Evolutionary conservation across 2,329 filamentous ascomycete species (phyloP).

Genomic region (Colletotrichum aenigma): DNA sequence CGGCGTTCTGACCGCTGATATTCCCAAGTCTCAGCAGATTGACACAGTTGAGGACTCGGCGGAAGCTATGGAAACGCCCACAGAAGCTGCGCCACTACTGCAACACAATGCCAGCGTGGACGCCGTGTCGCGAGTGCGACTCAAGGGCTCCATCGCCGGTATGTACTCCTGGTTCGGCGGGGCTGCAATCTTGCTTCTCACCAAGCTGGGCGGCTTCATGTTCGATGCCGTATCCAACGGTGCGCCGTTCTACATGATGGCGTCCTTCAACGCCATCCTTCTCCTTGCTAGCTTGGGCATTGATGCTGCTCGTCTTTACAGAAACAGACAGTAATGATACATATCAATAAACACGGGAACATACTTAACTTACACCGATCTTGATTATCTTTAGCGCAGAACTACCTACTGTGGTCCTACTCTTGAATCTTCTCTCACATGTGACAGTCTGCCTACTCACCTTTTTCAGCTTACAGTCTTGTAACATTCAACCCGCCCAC

Average conservation of each 20-base stretch:
- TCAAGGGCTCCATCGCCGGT: constrained; percentile 94
- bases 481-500: background rate
- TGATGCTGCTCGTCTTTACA: constrained; percentile 48
- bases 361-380: background rate
- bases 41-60: constrained; percentile 25
- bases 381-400: background rate
- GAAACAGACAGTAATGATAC: constrained; percentile 4
- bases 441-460: background rate
- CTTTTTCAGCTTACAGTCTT: background rate
- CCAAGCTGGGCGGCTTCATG: constrained; percentile 85
- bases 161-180: constrained; percentile 93
- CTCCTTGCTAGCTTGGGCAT: constrained; percentile 60
- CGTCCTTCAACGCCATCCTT: constrained; percentile 79
- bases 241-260: constrained; percentile 95
- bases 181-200: constrained; percentile 86
- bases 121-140: constrained; percentile 53
- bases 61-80: constrained; percentile 36
- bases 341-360: background rate
- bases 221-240: constrained; percentile 79
- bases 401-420: background rate
- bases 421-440: background rate
- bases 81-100: constrained; percentile 47
- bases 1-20: constrained; percentile 69
- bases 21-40: constrained; percentile 32
- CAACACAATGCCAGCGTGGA: constrained; percentile 27